phyloP scores from a whole-genome alignment of 176 grass and related monocot genomes.

The Musa schizocarpa region DNA sequence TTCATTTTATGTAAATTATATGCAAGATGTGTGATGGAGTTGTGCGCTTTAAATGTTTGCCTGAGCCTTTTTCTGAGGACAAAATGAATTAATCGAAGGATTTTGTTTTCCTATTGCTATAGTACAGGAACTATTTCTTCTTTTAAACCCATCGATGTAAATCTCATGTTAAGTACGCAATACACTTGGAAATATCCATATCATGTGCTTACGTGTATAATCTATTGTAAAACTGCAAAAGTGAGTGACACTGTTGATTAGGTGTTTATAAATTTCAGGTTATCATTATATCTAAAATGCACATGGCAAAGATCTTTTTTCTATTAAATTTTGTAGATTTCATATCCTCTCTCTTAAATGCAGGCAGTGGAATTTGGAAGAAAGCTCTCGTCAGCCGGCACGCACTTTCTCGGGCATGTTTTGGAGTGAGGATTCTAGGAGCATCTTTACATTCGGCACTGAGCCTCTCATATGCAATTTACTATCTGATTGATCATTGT shows the following conservation, averaged over 20 bases:
- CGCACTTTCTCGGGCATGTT: constrained; percentile 67
- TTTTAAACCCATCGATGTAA: not conserved
- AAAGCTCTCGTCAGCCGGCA: constrained; percentile 56
- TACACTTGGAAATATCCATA: too few relatives aligned
- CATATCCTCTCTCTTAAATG: not conserved
- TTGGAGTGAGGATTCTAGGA: constrained; percentile 49
- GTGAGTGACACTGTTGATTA: too few relatives aligned
- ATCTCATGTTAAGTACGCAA: too few relatives aligned
- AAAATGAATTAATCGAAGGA: not conserved
- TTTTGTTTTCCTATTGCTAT: not conserved
- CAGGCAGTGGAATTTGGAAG: constrained; percentile 88
- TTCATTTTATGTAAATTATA: not conserved
- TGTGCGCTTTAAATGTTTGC: not conserved
- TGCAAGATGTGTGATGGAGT: not conserved
- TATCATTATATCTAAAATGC: too few relatives aligned
- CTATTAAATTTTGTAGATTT: not conserved
- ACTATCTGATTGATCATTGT: not conserved
- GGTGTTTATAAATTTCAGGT: too few relatives aligned
- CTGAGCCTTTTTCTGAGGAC: not conserved
- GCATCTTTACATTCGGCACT: not conserved
- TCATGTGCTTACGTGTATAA: too few relatives aligned
- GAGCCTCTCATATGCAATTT: not conserved
- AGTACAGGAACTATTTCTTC: not conserved
- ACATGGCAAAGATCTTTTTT: not conserved
- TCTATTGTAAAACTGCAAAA: too few relatives aligned